Base-by-base conservation (phyloP, 306 rosid species). In the Albizia julibrissin region DNA sequence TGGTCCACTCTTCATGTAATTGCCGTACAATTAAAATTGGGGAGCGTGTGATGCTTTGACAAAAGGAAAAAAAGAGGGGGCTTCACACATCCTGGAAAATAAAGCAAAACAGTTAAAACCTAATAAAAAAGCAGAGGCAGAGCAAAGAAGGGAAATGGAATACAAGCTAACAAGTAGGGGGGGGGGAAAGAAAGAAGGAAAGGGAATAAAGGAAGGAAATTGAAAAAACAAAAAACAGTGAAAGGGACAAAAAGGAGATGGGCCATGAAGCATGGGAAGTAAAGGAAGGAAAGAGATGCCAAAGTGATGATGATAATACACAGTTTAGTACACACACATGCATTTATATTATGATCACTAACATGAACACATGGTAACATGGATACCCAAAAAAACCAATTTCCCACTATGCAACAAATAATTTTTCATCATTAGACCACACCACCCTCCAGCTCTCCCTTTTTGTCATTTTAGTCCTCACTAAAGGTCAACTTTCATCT, bases 381-480 rank as follows among this genome's bases (percentile, higher is more conserved):
- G 86, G 89, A 82, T 76, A 37, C 42, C 88, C 89, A 83, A 84
- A 83, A 84, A 87, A 89, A 69, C 78, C 81, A 74, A 79, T 16
- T 42, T 72, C 88, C 87, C 87, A 86, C 88, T 77, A 71, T 77
- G 86, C 52, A 79, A 62, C 81, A 86, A 83, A 85, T 78, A 77
- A 89, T 82, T 85, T 85, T 83, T 79, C 90, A 88, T 88, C 85
- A 92, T 90, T 79, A 78, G 67, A 78, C 68, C 83, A 76, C 90
- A 76, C 85, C 54, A 86, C 79, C 79, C 62, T 34, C 44, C 5
- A 22, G 40, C 85, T 40, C 85, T 40, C 86, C 67, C 52, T 82
- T 89, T 88, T 89, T 89, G 85, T 89, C 89, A 90, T 87, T 74
- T 86, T 59, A 68, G 82, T 79, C 69, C 69, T 62, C 83, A 75